Evolutionary conservation across 257 asterid genomes (phyloP), one percentile per base, ranked within the genome.

Genomic region (Prunella vulgaris): DNA sequence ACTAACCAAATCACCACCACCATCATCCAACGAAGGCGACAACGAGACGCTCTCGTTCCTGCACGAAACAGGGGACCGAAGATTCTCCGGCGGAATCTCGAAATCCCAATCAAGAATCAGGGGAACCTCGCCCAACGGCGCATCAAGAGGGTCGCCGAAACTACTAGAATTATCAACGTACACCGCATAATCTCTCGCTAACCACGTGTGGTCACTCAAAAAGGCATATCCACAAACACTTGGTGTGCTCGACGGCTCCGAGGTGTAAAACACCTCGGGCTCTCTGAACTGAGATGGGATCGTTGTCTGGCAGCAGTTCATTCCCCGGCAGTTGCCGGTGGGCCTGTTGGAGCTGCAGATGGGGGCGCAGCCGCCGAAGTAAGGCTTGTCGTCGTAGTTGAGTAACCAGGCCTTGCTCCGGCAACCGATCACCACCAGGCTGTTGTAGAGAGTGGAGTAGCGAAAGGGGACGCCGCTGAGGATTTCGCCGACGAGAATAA

Each of bases 221-320:
- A 69, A 69, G 17, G 53, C 74, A 24, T 57, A 57, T 8, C 74
- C 66, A 17, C 74, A 69, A 69, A 69, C 46, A 2, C 10, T 12
- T 24, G 0, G 20, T 1, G 1, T 57, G 38, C 3, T 0, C 1
- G 25, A 5, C 2, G 37, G 21, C 13, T 12, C 38, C 0, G 63
- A 13, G 22, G 64, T 5, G 42, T 28, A 58, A 28, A 28, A 27
- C 0, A 58, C 18, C 13, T 58, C 64, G 1, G 42, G 64, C 7
- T 58, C 42, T 5, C 0, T 0, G 9, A 13, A 28, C 5, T 1
- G 6, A 1, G 64, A 14, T 0, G 64, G 64, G 13, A 58, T 14
- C 5, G 24, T n/a, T 1, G 64, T 58, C 6, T 58, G 64, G 64
- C 64, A 57, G 18, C 63, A 54, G 54, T 54, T 68, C 18, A 68